Evolutionary conservation across 768 basidiomycete genomes (phyloP).

Genomic region (Mycena vitilis): DNA sequence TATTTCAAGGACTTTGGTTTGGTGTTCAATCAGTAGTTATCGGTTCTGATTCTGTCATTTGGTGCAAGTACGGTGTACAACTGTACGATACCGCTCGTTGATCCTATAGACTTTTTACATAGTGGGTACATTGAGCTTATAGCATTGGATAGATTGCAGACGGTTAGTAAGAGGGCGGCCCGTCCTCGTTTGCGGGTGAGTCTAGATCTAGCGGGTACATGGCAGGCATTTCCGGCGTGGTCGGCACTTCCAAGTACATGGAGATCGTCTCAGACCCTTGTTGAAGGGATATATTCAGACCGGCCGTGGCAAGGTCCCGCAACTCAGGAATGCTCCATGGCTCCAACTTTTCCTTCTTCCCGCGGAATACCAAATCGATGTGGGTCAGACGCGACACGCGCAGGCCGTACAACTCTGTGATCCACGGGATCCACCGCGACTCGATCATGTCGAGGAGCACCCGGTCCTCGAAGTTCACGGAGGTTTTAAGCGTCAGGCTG

Average conservation of each 20-base stretch:
- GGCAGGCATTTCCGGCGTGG: too few relatives aligned
- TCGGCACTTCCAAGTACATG: not conserved
- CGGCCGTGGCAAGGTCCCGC: constrained; percentile 8
- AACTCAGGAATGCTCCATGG: constrained; percentile 6
- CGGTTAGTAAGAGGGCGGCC: too few relatives aligned
- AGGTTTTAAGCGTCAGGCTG: constrained; percentile 22
- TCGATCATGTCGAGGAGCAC: constrained; percentile 30
- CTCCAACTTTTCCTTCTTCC: constrained; percentile 6
- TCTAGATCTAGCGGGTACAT: too few relatives aligned
- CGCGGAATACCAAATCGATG: constrained; percentile 24
- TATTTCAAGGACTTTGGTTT: constrained; percentile 83
- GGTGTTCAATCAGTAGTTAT: constrained; percentile 46
- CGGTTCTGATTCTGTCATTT: not conserved
- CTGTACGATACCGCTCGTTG: constrained; percentile 1
- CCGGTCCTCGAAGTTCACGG: constrained; percentile 29
- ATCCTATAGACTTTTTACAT: not conserved
- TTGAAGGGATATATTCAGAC: constrained; percentile 25
- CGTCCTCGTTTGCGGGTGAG: too few relatives aligned
- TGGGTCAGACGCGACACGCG: constrained; percentile 18
- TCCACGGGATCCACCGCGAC: constrained; percentile 30
- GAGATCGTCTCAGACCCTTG: constrained; percentile 7
- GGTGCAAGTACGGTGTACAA: not conserved
- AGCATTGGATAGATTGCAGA: too few relatives aligned
- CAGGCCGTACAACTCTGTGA: constrained; percentile 26
- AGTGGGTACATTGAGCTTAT: too few relatives aligned